Base-by-base conservation (phyloP, 768 basidiomycete genomes). In the Amanita rubescens region DNA sequence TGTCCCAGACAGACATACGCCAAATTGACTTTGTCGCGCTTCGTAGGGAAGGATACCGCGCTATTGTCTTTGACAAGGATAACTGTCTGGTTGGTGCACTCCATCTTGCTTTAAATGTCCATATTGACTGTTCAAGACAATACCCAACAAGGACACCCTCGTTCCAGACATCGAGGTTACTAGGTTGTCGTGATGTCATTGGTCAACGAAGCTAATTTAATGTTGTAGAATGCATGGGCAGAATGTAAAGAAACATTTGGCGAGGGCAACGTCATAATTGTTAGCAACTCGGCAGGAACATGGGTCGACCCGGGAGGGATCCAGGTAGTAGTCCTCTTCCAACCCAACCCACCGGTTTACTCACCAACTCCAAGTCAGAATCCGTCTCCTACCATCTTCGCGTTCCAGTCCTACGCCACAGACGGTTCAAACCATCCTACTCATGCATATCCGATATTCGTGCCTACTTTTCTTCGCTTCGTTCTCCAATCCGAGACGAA, bases 51-150 rank as follows among this genome's bases (percentile, higher is more conserved):
- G 93, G 94, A 4, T 94, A 91, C 65, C 80, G 82, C 43, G 93
- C 89, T n/a, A 90, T 87, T 3, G 82, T 99, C 1, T 87, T 98
- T 59, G 95, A 98, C 77, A 97, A 98, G 70, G 95, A 99, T 64
- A 98, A 99, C 61, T 98, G 95, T 63, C 70, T 98, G 59, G 95
- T 91, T 58, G 25, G 86, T 71, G 38, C 6, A 6, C 33, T n/a
- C 19, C 5, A 12, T 19, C 30, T 12, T 15, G 4, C 17, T 8
- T 47, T 39, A 37, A n/a, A 12, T 20, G 15, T 27, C 5, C 2
- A 3, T 51, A 17, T 11, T 35, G 19, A 38, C 54, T 30, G n/a
- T 10, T 5, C 45, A 17, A 96, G 95, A 95, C 95, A 2, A 64
- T 82, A 30, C 95, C 95, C 0, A 70, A 89, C 63, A 67, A 75